These are phyloP conservation scores for Acacia crassicarpa DNA, from an alignment of 306 rosid species.

Conservation along the genomic window DNA sequence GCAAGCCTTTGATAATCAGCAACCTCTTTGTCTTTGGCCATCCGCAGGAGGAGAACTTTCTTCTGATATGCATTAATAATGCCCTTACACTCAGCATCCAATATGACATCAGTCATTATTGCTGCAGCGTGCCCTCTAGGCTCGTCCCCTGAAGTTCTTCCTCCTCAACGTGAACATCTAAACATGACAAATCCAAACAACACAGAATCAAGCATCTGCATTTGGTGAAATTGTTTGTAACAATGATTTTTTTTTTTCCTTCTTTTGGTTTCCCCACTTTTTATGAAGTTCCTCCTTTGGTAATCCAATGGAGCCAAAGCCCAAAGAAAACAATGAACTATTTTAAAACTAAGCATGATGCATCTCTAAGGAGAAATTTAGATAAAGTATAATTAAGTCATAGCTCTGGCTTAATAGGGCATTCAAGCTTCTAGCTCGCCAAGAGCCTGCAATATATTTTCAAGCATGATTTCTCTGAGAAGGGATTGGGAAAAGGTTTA, in stretches of 20 bases:
- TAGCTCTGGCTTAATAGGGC: background rate
- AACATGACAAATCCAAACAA: background rate
- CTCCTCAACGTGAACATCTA: conserved; percentile 56
- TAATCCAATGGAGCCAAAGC: background rate
- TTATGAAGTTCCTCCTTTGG: background rate
- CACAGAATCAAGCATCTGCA: background rate
- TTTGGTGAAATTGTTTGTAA: background rate
- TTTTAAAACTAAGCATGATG: background rate
- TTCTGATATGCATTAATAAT: conserved; percentile 68
- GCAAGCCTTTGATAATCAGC: too few species aligned
- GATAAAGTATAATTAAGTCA: background rate
- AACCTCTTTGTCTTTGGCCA: conserved; percentile 56
- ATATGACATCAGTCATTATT: conserved; percentile 67
- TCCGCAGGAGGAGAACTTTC: conserved; percentile 58
- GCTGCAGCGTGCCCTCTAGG: conserved; percentile 76
- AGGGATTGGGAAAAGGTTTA: background rate
- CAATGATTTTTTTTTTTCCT: background rate
- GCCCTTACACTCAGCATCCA: conserved; percentile 77
- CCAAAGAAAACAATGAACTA: background rate
- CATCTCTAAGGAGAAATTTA: background rate
- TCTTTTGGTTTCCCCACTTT: too few species aligned
- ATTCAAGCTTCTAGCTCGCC: background rate
- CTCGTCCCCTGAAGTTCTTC: conserved; percentile 67
- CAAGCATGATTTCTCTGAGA: background rate
- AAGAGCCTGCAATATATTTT: background rate